Conservation (phyloP, 2,329 filamentous ascomycete species). For the Dactylellina leptospora region DNA sequence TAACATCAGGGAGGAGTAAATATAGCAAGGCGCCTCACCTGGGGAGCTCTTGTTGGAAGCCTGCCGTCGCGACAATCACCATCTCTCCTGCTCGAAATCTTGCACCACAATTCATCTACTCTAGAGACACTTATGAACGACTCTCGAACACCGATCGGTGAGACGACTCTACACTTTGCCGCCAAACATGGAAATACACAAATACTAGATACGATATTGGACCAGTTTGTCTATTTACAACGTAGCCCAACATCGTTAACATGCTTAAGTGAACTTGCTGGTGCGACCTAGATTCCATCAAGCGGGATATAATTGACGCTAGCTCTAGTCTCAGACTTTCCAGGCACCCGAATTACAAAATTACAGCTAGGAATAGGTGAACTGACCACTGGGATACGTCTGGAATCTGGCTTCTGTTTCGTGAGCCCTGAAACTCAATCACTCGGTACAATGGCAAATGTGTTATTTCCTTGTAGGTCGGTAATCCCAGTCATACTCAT, state of each 20-base stretch:
- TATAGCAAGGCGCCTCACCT: constrained; percentile 77
- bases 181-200: constrained; percentile 87
- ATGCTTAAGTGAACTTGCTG: too few relatives aligned
- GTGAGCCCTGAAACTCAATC: too few relatives aligned
- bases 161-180: constrained; percentile 88
- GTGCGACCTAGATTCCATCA: too few relatives aligned
- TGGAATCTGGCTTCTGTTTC: too few relatives aligned
- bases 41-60: constrained; percentile 90
- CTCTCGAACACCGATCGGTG: constrained; percentile 84
- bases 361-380: too few relatives aligned
- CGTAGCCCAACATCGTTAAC: too few relatives aligned
- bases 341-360: too few relatives aligned
- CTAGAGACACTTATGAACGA: constrained; percentile 76
- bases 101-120: constrained; percentile 63
- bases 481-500: constrained; percentile 17
- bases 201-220: constrained; percentile 80
- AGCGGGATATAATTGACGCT: too few relatives aligned
- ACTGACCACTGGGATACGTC: too few relatives aligned
- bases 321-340: too few relatives aligned
- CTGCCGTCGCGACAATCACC: constrained; percentile 89
- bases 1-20: not conserved
- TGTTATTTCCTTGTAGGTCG: not conserved
- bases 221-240: too few relatives aligned
- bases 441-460: too few relatives aligned
- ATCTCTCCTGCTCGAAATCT: constrained; percentile 67